Percentiles rank a stretch among this genome's conserved stretches.
phyloP scores from a whole-genome alignment of 352 stramenopile species.

The Phytophthora rubi region DNA sequence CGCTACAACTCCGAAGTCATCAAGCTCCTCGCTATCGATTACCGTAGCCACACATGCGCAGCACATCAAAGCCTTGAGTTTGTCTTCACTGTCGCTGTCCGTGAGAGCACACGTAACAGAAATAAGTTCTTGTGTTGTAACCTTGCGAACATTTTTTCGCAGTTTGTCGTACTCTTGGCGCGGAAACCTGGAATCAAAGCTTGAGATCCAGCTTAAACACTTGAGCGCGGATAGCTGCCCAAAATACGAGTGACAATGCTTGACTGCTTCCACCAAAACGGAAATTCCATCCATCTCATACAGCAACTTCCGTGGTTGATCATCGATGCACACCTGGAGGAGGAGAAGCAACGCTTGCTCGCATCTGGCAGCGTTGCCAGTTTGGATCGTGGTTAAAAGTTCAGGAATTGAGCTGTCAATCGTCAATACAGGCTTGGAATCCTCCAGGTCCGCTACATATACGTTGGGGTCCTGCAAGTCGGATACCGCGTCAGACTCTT shows the following conservation, averaged over 20 bases:
- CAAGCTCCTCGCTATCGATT: slow-evolving; percentile 4
- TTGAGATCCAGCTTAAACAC: slow-evolving; percentile 7
- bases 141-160: slow-evolving; percentile 4
- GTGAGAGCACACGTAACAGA: slow-evolving; percentile 4
- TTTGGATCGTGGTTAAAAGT: slow-evolving; percentile 2
- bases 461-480: too few relatives aligned
- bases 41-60: slow-evolving; percentile 5
- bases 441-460: too few relatives aligned
- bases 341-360: slow-evolving; percentile 2
- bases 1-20: slow-evolving; percentile 8
- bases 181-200: slow-evolving; percentile 8
- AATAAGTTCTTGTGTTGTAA: slow-evolving; percentile 1
- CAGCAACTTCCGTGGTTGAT: neutral
- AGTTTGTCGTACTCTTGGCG: slow-evolving; percentile 7
- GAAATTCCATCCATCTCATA: slow-evolving; percentile 3
- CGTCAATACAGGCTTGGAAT: neutral
- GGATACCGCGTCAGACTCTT: too few relatives aligned
- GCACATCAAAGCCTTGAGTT: slow-evolving; percentile 1
- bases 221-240: slow-evolving; percentile 10
- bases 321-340: slow-evolving; percentile 10
- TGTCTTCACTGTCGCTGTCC: neutral
- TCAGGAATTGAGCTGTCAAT: slow-evolving; percentile 1
- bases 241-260: slow-evolving; percentile 6
- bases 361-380: neutral
- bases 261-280: slow-evolving; percentile 1